These are phyloP conservation scores for Globisporangium heterothallicum DNA, from an alignment of 352 stramenopile genomes.

Conservation along the genomic window DNA sequence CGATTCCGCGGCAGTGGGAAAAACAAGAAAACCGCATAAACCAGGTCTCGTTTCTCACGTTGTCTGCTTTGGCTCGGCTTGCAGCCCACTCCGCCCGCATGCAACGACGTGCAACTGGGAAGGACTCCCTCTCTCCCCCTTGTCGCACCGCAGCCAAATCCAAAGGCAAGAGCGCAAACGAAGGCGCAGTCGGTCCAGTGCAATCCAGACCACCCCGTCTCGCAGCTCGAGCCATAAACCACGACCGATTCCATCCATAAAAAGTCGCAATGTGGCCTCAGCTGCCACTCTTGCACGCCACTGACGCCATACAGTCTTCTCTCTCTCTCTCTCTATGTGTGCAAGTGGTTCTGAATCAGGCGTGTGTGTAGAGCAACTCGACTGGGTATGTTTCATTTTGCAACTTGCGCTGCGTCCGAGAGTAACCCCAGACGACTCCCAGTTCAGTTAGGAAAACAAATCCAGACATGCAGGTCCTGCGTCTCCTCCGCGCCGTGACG, in stretches of 20 bases:
- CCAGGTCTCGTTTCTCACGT: slow-evolving; percentile 5
- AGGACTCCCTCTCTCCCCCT: slow-evolving; percentile 2
- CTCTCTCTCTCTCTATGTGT: slow-evolving; percentile 2
- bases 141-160: slow-evolving; percentile 6
- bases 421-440: neutral
- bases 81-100: too few relatives aligned
- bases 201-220: neutral
- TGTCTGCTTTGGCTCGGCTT: too few relatives aligned
- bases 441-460: neutral
- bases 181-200: too few relatives aligned
- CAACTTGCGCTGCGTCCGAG: slow-evolving; percentile 6
- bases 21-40: too few relatives aligned
- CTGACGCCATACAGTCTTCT: slow-evolving; percentile 3
- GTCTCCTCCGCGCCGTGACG: slow-evolving; percentile 7
- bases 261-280: slow-evolving; percentile 8
- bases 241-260: slow-evolving; percentile 5
- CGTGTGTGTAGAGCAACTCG: too few relatives aligned
- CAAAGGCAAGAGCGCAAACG: too few relatives aligned
- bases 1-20: too few relatives aligned
- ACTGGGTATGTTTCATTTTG: slow-evolving; percentile 2
- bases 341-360: too few relatives aligned
- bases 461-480: slow-evolving; percentile 11
- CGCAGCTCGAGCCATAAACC: slow-evolving; percentile 7
- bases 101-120: too few relatives aligned
- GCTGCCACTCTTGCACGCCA: neutral